These are phyloP conservation scores for Cinchona pubescens DNA, from an alignment of 257 asterid species.

Conservation along the genomic window DNA sequence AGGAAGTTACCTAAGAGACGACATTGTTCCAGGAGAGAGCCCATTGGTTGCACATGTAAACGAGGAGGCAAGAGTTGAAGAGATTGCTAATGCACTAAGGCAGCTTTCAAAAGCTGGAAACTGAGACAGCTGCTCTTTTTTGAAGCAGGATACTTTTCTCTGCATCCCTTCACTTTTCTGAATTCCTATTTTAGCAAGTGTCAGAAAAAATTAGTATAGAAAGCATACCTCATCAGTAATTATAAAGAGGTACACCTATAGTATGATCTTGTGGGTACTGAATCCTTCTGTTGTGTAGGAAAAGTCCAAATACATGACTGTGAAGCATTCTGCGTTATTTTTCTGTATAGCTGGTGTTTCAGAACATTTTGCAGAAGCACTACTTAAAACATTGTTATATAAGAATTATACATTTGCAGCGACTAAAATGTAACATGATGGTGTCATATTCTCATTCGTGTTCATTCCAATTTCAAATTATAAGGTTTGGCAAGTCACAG, in stretches of 20 bases:
- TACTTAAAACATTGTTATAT: too few relatives aligned
- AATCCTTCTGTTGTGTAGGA: not conserved
- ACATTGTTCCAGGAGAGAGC: conserved; percentile 63
- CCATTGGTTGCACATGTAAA: conserved; percentile 42
- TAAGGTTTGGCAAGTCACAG: not conserved
- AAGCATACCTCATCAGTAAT: too few relatives aligned
- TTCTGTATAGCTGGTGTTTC: not conserved
- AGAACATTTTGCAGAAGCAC: too few relatives aligned
- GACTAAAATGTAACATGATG: not conserved
- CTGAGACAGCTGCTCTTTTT: conserved; percentile 22
- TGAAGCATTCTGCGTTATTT: not conserved
- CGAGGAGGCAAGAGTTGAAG: conserved; percentile 46
- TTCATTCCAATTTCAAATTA: not conserved
- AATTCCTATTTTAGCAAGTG: not conserved
- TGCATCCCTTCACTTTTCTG: not conserved
- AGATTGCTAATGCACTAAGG: conserved; percentile 47
- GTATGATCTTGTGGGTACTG: not conserved
- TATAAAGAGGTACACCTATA: not conserved
- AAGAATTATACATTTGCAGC: not conserved
- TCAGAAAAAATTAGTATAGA: too few relatives aligned
- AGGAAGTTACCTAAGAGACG: conserved; percentile 74
- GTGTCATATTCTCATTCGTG: too few relatives aligned
- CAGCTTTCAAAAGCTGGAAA: conserved; percentile 50
- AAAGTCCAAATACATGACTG: too few relatives aligned
- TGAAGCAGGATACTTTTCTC: not conserved